Evolutionary conservation across 345 rosid genomes (phyloP), one percentile per base, ranked within the genome.

Genomic region (Cardamine occulta): DNA sequence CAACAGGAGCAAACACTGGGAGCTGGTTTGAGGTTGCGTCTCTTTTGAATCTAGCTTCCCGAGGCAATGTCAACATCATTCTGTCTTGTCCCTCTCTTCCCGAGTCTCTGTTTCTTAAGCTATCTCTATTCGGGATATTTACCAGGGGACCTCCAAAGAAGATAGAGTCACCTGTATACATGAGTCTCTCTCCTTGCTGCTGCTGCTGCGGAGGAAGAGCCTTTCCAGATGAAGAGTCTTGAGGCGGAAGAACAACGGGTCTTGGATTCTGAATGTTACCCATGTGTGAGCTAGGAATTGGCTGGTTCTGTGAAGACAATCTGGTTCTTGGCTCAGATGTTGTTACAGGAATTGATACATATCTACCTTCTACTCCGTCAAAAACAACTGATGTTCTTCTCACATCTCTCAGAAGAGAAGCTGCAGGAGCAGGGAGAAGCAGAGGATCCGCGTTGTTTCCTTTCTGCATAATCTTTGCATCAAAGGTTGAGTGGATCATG

Each of bases 331-430:
- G 76, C 52, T 95, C 99, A 9, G 96, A 80, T 29, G 92, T 83
- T 48, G 97, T 83, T 34, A 84, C 74, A 18, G 97, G 95, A 54
- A 88, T 86, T 13, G 99, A 95, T 65, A 92, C 82, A 24, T 89
- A 95, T 76, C 99, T 85, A 24, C 99, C 96, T 31, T 97, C 97
- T 66, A 92, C 99, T 86, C 83, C 97, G 75, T 95, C 97, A 90
- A 90, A 95, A 10, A 89, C 88, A 53, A 92, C 99, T 49, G 97
- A 92, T 44, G 97, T 88, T 75, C 89, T 88, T 78, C 88, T 92
- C 62, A 90, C 88, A 63, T 95, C 99, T 80, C 96, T 83, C 49
- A 92, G 86, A 84, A 95, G 86, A 68, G 97, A 92, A 65, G 91
- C 70, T 21, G 97, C 78, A 42, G 97, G 89, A 63, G 93, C 86